Conservation (phyloP, 768 basidiomycete species). For the Lentinus brumalis region DNA sequence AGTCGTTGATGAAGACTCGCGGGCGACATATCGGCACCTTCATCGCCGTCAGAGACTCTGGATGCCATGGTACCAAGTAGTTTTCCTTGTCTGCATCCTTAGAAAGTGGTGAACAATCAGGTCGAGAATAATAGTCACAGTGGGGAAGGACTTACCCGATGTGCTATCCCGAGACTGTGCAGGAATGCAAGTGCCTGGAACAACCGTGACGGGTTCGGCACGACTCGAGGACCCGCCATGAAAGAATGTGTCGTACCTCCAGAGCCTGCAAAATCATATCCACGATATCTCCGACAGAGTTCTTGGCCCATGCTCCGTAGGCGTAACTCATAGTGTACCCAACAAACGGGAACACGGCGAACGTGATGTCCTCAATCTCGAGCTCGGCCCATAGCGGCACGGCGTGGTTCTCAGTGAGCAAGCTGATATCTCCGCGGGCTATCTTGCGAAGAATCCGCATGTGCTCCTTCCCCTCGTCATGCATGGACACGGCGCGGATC, state of each 20-base stretch:
- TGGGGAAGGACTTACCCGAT: neutral
- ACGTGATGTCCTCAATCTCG: slow-evolving; percentile 16
- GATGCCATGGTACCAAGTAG: slow-evolving; percentile 35
- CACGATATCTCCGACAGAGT: slow-evolving; percentile 33
- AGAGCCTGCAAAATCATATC: slow-evolving; percentile 35
- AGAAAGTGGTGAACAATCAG: neutral
- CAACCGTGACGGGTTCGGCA: too few species aligned
- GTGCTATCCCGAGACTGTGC: neutral
- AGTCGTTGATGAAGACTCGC: neutral
- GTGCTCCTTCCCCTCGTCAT: too few species aligned
- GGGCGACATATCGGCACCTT: slow-evolving; percentile 8
- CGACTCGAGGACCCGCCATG: neutral
- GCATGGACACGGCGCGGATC: too few species aligned
- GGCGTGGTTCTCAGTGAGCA: too few species aligned
- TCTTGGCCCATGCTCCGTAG: slow-evolving; percentile 25
- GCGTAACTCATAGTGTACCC: neutral
- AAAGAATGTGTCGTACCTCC: slow-evolving; percentile 12
- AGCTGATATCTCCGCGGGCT: too few species aligned
- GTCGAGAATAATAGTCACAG: neutral
- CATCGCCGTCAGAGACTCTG: slow-evolving; percentile 27
- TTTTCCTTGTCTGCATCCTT: slow-evolving; percentile 36
- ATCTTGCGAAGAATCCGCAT: too few species aligned
- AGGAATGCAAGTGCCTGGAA: neutral
- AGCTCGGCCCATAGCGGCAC: slow-evolving; percentile 30
- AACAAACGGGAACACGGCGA: neutral